A percentile compares a stretch with the other conserved stretches of the same genome.
Evolutionary conservation across 108 stramenopile species (phyloP).

Genomic region (Chaetoceros muelleri): DNA sequence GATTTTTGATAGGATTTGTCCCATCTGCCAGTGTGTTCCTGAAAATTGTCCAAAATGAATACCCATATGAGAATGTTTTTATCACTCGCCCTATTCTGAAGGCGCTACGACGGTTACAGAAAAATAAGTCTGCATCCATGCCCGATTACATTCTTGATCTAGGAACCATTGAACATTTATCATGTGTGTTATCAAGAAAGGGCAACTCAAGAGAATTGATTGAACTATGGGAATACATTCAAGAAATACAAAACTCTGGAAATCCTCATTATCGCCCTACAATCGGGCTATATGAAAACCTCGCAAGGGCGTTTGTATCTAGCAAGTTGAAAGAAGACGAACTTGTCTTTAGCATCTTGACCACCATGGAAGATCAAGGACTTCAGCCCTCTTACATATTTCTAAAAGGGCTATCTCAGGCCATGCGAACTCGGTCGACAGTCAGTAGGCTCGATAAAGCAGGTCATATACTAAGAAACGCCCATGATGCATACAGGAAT

Average conservation of each 20-base stretch:
- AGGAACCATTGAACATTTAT: not conserved
- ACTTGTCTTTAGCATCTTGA: constrained; percentile 8
- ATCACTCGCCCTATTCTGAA: not conserved
- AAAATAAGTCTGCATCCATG: not conserved
- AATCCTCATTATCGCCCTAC: not conserved
- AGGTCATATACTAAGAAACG: constrained; percentile 4
- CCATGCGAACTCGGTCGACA: not conserved
- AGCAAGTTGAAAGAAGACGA: constrained; percentile 1
- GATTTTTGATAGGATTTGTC: not conserved
- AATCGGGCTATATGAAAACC: constrained; percentile 4
- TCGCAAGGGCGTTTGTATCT: constrained; percentile 2
- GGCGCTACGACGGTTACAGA: not conserved
- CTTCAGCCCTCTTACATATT: constrained; percentile 16
- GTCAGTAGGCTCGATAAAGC: not conserved
- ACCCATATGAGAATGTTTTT: not conserved
- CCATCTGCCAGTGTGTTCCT: not conserved
- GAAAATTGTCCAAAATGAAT: not conserved
- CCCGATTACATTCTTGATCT: not conserved
- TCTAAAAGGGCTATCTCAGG: not conserved
- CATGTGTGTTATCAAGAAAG: not conserved
- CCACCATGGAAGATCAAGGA: constrained; percentile 40
- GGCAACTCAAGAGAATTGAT: constrained; percentile 5
- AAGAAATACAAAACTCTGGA: constrained; percentile 42
- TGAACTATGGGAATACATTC: constrained; percentile 17
- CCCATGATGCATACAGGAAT: constrained; percentile 19